Percentiles rank a stretch among this genome's conserved stretches.
Evolutionary conservation across 257 asterid species (phyloP).

Genomic region (Solanum peruvianum): DNA sequence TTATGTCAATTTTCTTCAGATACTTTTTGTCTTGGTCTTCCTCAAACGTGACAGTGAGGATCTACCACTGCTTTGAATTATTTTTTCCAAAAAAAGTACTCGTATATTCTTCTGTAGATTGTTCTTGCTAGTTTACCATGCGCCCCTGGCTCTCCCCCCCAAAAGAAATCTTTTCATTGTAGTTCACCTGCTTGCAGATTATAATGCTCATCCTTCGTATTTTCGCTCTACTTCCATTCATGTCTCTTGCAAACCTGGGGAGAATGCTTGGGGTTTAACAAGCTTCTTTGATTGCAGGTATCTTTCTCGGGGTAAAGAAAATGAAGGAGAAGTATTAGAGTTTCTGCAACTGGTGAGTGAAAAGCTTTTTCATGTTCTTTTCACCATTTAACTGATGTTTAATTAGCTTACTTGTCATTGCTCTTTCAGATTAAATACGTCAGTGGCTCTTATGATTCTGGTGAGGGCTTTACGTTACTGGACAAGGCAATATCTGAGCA

Average conservation of each 20-base stretch:
- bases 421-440: conserved; percentile 75
- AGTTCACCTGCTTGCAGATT: not conserved
- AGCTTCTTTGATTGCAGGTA: conserved; percentile 33
- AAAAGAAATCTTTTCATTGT: not conserved
- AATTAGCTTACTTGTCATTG: not conserved
- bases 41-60: not conserved
- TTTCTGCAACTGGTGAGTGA: conserved; percentile 85
- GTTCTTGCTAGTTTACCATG: not conserved
- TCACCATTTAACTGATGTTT: not conserved
- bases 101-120: not conserved
- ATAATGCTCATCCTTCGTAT: not conserved
- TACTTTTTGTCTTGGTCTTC: not conserved
- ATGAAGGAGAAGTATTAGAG: conserved; percentile 20
- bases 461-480: conserved; percentile 71
- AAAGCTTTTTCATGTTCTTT: not conserved
- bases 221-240: not conserved
- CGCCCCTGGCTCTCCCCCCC: not conserved
- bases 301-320: conserved; percentile 56
- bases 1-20: not conserved
- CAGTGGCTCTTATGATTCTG: conserved; percentile 82
- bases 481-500: conserved; percentile 81
- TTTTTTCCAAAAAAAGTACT: not conserved
- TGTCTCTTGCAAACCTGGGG: not conserved
- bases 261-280: not conserved
- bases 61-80: not conserved